Conservation (phyloP, 2,329 filamentous ascomycete species). For the Arthrobotrys musiformis region DNA sequence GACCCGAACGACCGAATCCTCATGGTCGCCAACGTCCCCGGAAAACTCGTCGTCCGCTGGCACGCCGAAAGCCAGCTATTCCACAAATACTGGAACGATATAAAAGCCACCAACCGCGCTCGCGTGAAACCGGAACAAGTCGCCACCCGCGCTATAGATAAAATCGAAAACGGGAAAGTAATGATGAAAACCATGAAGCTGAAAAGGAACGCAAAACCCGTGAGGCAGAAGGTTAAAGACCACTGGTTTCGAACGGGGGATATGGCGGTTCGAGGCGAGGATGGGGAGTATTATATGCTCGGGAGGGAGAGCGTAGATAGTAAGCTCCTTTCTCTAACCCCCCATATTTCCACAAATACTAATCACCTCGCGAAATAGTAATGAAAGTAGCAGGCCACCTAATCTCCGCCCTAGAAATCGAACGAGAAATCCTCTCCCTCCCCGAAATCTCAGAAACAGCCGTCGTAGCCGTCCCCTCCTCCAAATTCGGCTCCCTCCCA, state of each 20-base stretch:
- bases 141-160: neutral
- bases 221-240: conserved; percentile 76
- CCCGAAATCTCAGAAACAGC: conserved; percentile 77
- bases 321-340: conserved; percentile 4
- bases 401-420: conserved; percentile 89
- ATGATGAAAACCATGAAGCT: neutral
- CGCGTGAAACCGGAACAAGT: neutral
- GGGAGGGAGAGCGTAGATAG: conserved; percentile 77
- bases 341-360: conserved; percentile 53
- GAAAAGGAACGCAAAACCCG: neutral
- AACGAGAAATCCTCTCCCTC: conserved; percentile 79
- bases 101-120: conserved; percentile 73
- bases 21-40: conserved; percentile 5
- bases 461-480: conserved; percentile 72
- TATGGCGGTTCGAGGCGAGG: conserved; percentile 70
- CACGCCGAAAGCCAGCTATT: conserved; percentile 64
- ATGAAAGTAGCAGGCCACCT: conserved; percentile 79
- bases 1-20: conserved; percentile 24
- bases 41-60: conserved; percentile 25
- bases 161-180: conserved; percentile 22
- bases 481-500: conserved; percentile 21
- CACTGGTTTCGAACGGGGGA: conserved; percentile 97
- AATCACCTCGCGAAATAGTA: conserved; percentile 68
- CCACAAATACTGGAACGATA: conserved; percentile 82
- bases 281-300: conserved; percentile 72